Conservation (phyloP, 768 basidiomycete genomes). For the Mycena filopes region DNA sequence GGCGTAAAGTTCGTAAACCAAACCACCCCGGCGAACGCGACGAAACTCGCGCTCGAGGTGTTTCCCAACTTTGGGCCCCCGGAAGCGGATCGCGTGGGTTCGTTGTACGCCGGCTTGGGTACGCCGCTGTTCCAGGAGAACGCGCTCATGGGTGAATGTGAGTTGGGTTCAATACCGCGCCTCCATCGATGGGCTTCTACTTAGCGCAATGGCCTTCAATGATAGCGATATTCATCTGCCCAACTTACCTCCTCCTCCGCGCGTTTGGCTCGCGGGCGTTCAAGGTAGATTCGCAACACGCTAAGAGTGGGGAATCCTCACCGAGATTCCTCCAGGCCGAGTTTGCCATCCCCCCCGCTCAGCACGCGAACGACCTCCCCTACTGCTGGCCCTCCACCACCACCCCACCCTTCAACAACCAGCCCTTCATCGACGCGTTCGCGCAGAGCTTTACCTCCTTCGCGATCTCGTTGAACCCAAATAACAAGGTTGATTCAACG, state of each 20-base stretch:
- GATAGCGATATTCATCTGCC: background rate
- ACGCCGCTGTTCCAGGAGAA: background rate
- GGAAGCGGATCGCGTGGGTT: slow-evolving; percentile 15
- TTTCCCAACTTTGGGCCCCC: slow-evolving; percentile 31
- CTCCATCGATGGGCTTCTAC: too few relatives aligned
- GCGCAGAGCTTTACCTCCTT: background rate
- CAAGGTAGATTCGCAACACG: background rate
- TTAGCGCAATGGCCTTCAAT: background rate
- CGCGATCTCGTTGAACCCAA: background rate
- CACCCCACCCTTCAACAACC: background rate
- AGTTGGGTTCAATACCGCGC: too few relatives aligned
- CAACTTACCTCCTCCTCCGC: background rate
- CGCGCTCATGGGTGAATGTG: slow-evolving; percentile 32
- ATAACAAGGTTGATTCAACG: background rate
- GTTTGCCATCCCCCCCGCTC: background rate
- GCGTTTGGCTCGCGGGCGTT: background rate
- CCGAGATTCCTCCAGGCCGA: background rate
- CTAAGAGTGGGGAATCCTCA: too few relatives aligned
- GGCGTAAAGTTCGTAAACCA: slow-evolving; percentile 38
- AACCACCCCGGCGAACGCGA: slow-evolving; percentile 20
- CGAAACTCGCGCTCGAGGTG: slow-evolving; percentile 28
- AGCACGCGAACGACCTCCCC: background rate
- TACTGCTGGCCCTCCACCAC: background rate
- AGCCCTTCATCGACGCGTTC: background rate
- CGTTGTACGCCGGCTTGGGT: slow-evolving; percentile 27